Base-by-base conservation (phyloP, 225 moss, liverwort and hornwort species). In the Lunularia cruciata region DNA sequence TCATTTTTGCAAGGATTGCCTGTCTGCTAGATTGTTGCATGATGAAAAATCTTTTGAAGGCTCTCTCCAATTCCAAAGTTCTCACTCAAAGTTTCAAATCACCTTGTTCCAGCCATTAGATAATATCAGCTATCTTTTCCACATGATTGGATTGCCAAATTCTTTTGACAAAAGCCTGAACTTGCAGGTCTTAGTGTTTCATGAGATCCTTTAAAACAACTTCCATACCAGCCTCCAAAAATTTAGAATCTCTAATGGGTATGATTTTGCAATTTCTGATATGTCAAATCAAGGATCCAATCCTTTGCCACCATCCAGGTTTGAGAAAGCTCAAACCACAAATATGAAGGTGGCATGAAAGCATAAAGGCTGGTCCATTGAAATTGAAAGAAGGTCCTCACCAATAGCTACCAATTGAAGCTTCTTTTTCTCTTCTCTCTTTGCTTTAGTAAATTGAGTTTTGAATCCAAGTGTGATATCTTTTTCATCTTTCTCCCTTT, bases 271-370 rank as follows among this genome's bases (percentile, higher is more conserved):
- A 78, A 98, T 98, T 77, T 93, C 98, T 39, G 93, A 81, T 28
- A n/a, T n/a, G n/a, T n/a, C n/a, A 43, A 35, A 39, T 4, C 35
- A 39, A 11, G 5, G 3, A 27, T 12, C 25, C 20, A 10, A 51
- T 1, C 27, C 5, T 1, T 14, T 12, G 32, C 12, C 20, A 2
- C 27, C 8, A 4, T 33, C 13, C 14, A 47, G 73, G 88, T 91
- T 91, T 85, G 98, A 98, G 74, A 98, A 98, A 33, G 98, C 98
- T 65, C 98, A 80, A 33, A 98, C 93, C 45, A 98, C 98, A 76
- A 98, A 98, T 34, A 93, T 98, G 81, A 98, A 98, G 38, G 98
- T 98, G 46, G 98, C 98, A 48, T 93, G 98, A 77, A 98, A 98
- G 66, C 98, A 85, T 43, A 98, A 98, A 52, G 98, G 98, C 65